A percentile compares a stretch with the other conserved stretches of the same genome.
phyloP scores from a whole-genome alignment of 2,329 filamentous ascomycete species.

The Verticillium nonalfalfae region DNA sequence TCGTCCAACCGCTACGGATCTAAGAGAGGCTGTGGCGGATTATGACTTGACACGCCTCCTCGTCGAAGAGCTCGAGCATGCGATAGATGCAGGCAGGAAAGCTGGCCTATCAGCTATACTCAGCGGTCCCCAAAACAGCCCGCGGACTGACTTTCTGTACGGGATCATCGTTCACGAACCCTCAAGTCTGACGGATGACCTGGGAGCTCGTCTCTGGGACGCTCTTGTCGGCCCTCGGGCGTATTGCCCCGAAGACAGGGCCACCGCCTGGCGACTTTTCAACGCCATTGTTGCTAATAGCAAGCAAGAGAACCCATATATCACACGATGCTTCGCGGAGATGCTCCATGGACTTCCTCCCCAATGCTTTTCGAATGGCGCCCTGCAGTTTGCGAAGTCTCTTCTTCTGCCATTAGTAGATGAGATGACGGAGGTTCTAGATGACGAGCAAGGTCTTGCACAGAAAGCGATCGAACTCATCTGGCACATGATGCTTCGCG shows the following conservation, averaged over 20 bases:
- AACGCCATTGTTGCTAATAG: constrained; percentile 36
- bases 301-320: constrained; percentile 47
- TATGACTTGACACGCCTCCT: constrained; percentile 56
- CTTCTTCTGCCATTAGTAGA: constrained; percentile 41
- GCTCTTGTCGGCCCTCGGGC: constrained; percentile 62
- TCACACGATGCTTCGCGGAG: constrained; percentile 44
- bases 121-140: constrained; percentile 40
- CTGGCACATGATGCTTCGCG: constrained; percentile 76
- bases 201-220: constrained; percentile 64
- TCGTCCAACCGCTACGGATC: constrained; percentile 41
- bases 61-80: constrained; percentile 57
- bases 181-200: constrained; percentile 51
- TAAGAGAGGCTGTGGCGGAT: constrained; percentile 52
- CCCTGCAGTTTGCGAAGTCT: constrained; percentile 57
- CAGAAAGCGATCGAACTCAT: constrained; percentile 60
- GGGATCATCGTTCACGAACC: constrained; percentile 56
- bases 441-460: constrained; percentile 44
- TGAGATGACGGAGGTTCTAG: constrained; percentile 36
- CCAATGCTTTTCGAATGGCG: constrained; percentile 51
- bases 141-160: constrained; percentile 50
- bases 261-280: constrained; percentile 64
- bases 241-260: constrained; percentile 53
- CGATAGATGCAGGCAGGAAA: constrained; percentile 33
- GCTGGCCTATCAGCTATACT: constrained; percentile 37
- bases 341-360: constrained; percentile 53